Conservation (phyloP, 2,329 filamentous ascomycete species). For the Penicillium sp. region DNA sequence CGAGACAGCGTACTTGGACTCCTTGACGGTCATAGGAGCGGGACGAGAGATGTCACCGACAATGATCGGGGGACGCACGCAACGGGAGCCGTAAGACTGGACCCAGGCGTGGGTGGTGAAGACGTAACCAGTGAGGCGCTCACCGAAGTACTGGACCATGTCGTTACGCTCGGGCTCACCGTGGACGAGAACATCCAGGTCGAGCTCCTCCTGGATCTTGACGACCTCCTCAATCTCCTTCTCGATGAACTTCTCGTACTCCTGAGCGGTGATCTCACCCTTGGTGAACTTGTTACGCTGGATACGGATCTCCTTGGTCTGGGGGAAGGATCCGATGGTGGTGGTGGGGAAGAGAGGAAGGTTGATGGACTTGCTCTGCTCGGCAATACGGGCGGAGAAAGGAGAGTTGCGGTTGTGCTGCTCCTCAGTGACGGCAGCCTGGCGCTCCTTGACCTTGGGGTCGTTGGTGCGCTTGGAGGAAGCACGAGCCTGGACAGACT, state of each 20-base stretch:
- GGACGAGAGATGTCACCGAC: slow-evolving; percentile 97
- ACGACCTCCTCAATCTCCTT: slow-evolving; percentile 93
- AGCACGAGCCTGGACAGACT: slow-evolving; percentile 81
- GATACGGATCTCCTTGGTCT: slow-evolving; percentile 96
- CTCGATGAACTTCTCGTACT: slow-evolving; percentile 99
- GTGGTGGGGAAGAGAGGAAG: slow-evolving; percentile 97
- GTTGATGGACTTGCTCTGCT: slow-evolving; percentile 85
- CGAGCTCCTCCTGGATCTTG: slow-evolving; percentile 96
- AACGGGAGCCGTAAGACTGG: slow-evolving; percentile 95
- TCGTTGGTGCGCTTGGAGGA: slow-evolving; percentile 94
- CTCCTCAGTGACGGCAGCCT: slow-evolving; percentile 71
- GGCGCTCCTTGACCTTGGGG: slow-evolving; percentile 91
- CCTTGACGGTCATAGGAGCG: slow-evolving; percentile 97
- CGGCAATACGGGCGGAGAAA: slow-evolving; percentile 73
- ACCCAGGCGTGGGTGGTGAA: slow-evolving; percentile 97
- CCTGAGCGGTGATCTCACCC: slow-evolving; percentile 79
- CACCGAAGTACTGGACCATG: slow-evolving; percentile 99
- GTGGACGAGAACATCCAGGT: slow-evolving; percentile 92
- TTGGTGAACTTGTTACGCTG: slow-evolving; percentile 98
- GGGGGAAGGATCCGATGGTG: slow-evolving; percentile 98
- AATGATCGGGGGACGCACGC: slow-evolving; percentile 94
- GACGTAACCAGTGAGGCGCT: slow-evolving; percentile 89
- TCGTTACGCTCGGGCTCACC: slow-evolving; percentile 99
- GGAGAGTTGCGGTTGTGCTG: slow-evolving; percentile 88
- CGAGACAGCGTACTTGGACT: slow-evolving; percentile 95